These are phyloP conservation scores for Coemansia nantahalensis DNA, from an alignment of 192 early-diverging fungal species.

Conservation along the genomic window DNA sequence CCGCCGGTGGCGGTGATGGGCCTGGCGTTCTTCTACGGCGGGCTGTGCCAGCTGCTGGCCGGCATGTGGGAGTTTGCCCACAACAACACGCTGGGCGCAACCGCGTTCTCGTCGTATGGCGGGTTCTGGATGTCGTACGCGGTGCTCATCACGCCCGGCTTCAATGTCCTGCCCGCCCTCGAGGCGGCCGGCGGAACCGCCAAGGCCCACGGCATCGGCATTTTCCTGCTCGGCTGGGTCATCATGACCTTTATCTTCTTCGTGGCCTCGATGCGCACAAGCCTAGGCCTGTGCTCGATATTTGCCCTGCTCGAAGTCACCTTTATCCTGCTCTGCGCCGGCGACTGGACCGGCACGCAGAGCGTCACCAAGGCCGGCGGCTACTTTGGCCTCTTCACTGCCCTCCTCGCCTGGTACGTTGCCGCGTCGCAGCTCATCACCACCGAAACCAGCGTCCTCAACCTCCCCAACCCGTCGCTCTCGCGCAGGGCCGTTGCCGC, in stretches of 20 bases:
- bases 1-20: conserved; percentile 61
- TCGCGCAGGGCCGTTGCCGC: conserved; percentile 5
- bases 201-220: conserved; percentile 54
- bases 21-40: conserved; percentile 73
- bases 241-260: conserved; percentile 70
- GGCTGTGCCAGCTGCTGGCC: conserved; percentile 69
- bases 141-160: conserved; percentile 58
- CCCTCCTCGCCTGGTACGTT: conserved; percentile 75
- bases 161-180: conserved; percentile 48
- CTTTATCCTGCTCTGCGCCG: conserved; percentile 66
- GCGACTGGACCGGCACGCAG: conserved; percentile 53
- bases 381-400: conserved; percentile 69
- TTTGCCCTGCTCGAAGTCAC: conserved; percentile 67
- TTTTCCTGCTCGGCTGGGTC: conserved; percentile 65
- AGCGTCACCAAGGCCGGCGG: conserved; percentile 63
- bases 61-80: conserved; percentile 83
- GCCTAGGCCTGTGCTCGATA: conserved; percentile 59
- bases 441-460: conserved; percentile 55
- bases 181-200: conserved; percentile 31
- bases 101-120: conserved; percentile 69
- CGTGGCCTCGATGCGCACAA: conserved; percentile 63
- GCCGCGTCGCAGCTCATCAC: conserved; percentile 62
- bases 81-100: conserved; percentile 82
- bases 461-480: conserved; percentile 55
- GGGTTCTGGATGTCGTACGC: conserved; percentile 69